phyloP scores from a whole-genome alignment of 306 rosid species.

The Neltuma alba region DNA sequence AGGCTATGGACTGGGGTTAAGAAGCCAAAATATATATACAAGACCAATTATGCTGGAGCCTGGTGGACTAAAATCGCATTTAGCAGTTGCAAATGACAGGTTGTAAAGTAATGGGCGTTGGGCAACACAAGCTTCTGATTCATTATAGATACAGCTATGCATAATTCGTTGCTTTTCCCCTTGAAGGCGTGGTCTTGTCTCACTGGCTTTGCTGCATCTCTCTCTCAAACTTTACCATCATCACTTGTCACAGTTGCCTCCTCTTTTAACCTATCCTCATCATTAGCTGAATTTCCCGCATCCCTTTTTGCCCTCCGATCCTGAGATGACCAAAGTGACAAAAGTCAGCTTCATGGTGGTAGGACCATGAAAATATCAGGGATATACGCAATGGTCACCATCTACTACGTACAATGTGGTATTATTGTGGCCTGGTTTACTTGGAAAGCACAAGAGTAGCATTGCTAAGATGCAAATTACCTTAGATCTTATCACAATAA shows the following conservation, averaged over 20 bases:
- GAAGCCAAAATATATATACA: constrained; percentile 32
- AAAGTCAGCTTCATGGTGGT: background rate
- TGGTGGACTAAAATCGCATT: constrained; percentile 28
- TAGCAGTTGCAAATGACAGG: constrained; percentile 43
- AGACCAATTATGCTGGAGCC: constrained; percentile 33
- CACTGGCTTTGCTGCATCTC: constrained; percentile 12
- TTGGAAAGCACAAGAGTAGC: background rate
- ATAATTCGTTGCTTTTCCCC: constrained; percentile 29
- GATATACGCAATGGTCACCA: background rate
- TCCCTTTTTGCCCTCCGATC: constrained; percentile 43
- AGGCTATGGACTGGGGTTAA: constrained; percentile 21
- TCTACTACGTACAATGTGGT: background rate
- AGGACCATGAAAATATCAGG: background rate
- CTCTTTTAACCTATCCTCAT: constrained; percentile 34
- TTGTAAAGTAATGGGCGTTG: constrained; percentile 33
- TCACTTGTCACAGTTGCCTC: constrained; percentile 35
- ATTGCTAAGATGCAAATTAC: background rate
- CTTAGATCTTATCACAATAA: background rate
- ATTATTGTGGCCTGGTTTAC: background rate
- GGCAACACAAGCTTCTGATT: constrained; percentile 22
- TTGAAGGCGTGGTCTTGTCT: constrained; percentile 20
- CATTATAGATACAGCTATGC: constrained; percentile 18
- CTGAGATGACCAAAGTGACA: constrained; percentile 36
- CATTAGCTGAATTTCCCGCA: constrained; percentile 28
- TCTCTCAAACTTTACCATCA: constrained; percentile 19